Evolutionary conservation across 208 protist species (phyloP), one percentile per base, ranked within the genome.

Genomic region (Leptomonas pyrrhocoris): DNA sequence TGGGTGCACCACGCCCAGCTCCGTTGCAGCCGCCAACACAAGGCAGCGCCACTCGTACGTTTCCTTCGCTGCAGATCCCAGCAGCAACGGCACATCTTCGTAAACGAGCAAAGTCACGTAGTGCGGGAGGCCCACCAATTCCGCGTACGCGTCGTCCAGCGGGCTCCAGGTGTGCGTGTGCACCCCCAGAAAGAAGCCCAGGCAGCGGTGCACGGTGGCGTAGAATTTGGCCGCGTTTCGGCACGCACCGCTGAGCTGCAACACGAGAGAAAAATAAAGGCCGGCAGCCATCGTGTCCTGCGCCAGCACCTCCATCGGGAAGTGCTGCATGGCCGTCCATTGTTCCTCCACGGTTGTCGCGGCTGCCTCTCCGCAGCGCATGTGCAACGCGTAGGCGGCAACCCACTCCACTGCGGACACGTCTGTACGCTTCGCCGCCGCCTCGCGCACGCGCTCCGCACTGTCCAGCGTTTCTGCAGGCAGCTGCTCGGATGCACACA

Each of bases 1-100:
- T 0, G 89, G 89, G 45, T 92, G 89, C 34, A 92, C 68, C 43
- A 94, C 89, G 19, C 72, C 79, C 6, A 94, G 74, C 40, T 71
- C 54, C 6, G 42, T 50, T 19, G 73, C 73, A 5, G 83, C 77
- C 6, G 86, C 74, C 48, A 94, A 65, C n/a, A 93, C 79, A 45
- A 81, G 67, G 31, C 69, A 51, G 28, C 90, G 86, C 73, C 86
- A 93, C 34, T 62, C 59, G 18, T 50, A 21, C 7, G 83, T 86
- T 12, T 63, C 48, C 12, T 75, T 66, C 4, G 64, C 55, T 6
- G 28, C 27, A 0, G 73, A 18, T 0, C 83, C 82, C 28, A 95
- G 57, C 21, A 93, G 38, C 21, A 81, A 57, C 15, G 90, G 90
- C 25, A 93, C 67, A 18, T 68, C 51, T 16, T 60, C 46, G 61